Evolutionary conservation across 345 rosid species (phyloP).

Genomic region (Gossypium rotundifolium): DNA sequence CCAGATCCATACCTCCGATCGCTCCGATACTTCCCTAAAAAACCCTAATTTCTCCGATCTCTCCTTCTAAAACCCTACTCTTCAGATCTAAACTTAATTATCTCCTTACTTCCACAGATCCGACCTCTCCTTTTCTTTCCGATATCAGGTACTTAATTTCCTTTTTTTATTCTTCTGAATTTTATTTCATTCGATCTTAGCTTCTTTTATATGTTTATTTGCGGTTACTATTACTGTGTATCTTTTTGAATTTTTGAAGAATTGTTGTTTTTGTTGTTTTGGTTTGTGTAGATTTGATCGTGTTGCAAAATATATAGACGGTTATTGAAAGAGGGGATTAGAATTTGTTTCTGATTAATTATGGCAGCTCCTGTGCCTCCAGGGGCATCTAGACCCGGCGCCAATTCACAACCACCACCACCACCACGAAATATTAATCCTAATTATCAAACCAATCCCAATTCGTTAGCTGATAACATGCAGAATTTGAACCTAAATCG

Average conservation of each 20-base stretch:
- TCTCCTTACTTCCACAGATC: not conserved
- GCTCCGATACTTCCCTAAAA: not conserved
- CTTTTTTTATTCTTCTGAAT: not conserved
- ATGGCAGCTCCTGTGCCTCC: slow-evolving; percentile 90
- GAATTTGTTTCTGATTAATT: slow-evolving; percentile 22
- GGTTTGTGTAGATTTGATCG: slow-evolving; percentile 12
- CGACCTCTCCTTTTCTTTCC: not conserved
- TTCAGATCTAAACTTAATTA: not conserved
- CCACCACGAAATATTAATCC: slow-evolving; percentile 41
- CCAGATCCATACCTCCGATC: not conserved
- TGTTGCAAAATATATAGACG: not conserved
- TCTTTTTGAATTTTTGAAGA: not conserved
- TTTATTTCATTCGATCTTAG: not conserved
- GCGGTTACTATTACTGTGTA: not conserved
- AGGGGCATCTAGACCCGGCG: slow-evolving; percentile 74
- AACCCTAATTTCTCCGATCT: slow-evolving; percentile 11
- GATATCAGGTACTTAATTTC: slow-evolving; percentile 10
- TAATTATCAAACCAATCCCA: slow-evolving; percentile 39
- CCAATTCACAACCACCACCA: slow-evolving; percentile 19
- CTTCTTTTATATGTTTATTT: not conserved
- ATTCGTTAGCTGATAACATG: slow-evolving; percentile 45
- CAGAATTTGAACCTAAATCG: slow-evolving; percentile 62
- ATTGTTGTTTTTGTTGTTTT: not conserved
- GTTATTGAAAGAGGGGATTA: slow-evolving; percentile 7
- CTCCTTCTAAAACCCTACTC: slow-evolving; percentile 15